phyloP scores from a whole-genome alignment of 176 grass and related monocot genomes.

The Melocanna baccifera region DNA sequence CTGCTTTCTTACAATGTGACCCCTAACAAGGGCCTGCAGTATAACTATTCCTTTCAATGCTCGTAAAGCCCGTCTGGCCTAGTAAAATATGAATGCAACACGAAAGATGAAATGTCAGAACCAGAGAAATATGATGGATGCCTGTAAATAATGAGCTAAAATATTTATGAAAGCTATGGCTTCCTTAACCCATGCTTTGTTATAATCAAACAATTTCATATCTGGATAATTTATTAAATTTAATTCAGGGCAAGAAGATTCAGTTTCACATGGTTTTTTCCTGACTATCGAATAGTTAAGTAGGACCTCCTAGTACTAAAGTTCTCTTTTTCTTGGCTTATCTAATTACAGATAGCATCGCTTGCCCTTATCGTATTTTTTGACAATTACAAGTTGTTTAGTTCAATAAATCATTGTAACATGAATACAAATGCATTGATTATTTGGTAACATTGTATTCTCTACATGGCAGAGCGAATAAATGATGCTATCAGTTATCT shows the following conservation, averaged over 20 bases:
- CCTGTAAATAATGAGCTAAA: conserved; percentile 17
- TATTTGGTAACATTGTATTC: neutral
- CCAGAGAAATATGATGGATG: neutral
- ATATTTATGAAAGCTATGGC: neutral
- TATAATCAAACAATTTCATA: conserved; percentile 8
- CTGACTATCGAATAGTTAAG: conserved; percentile 24
- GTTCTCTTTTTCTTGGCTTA: conserved; percentile 14
- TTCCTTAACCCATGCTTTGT: neutral
- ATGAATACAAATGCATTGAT: neutral
- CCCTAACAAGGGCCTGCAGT: conserved; percentile 91
- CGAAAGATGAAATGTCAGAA: conserved; percentile 21
- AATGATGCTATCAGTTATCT: neutral
- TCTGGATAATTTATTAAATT: neutral
- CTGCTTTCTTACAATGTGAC: conserved; percentile 83
- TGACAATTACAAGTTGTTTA: conserved; percentile 3
- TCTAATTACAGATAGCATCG: neutral
- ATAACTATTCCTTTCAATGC: conserved; percentile 92
- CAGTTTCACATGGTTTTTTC: conserved; percentile 3
- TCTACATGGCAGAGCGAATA: neutral
- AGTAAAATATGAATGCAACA: conserved; percentile 32
- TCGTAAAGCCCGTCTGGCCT: conserved; percentile 88
- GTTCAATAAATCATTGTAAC: neutral
- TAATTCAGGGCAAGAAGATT: conserved; percentile 20
- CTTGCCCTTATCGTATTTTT: neutral
- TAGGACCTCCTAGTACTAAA: conserved; percentile 5